Conservation (phyloP, 441 rosid species). For the Euphorbia celastroides region DNA sequence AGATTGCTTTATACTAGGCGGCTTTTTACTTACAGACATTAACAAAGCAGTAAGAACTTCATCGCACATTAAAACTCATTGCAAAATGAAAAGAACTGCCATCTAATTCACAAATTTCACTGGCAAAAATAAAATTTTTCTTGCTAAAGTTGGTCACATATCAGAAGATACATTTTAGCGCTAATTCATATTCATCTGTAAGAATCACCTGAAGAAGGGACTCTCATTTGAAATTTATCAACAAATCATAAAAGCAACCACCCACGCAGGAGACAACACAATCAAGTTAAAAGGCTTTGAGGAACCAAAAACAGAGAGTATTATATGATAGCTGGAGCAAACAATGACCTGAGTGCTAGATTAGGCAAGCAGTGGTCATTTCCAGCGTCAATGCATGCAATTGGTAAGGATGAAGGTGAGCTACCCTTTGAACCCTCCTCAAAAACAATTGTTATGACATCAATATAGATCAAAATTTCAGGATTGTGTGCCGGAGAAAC, state of each 20-base stretch:
- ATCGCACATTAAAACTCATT: not conserved
- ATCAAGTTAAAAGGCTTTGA: constrained; percentile 7
- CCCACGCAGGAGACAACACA: constrained; percentile 3
- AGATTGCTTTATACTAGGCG: not conserved
- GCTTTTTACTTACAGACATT: not conserved
- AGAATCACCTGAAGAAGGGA: constrained; percentile 6
- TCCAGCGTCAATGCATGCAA: constrained; percentile 95
- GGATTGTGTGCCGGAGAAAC: constrained; percentile 66
- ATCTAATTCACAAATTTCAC: constrained; percentile 8
- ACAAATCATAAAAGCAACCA: constrained; percentile 4
- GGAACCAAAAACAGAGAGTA: constrained; percentile 14
- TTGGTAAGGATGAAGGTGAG: constrained; percentile 68
- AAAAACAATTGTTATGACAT: constrained; percentile 80
- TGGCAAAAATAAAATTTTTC: constrained; percentile 6
- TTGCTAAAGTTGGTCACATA: not conserved
- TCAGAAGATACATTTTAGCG: not conserved
- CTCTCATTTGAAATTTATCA: not conserved
- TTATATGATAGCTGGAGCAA: constrained; percentile 21
- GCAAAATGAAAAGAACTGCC: not conserved
- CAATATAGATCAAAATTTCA: constrained; percentile 72
- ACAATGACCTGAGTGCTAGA: constrained; percentile 79
- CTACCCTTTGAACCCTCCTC: constrained; percentile 79
- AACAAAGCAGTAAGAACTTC: not conserved
- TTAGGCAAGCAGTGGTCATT: constrained; percentile 75
- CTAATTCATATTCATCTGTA: constrained; percentile 5